phyloP scores from a whole-genome alignment of 805 yeast species.

The Barnettozyma sucrosica region DNA sequence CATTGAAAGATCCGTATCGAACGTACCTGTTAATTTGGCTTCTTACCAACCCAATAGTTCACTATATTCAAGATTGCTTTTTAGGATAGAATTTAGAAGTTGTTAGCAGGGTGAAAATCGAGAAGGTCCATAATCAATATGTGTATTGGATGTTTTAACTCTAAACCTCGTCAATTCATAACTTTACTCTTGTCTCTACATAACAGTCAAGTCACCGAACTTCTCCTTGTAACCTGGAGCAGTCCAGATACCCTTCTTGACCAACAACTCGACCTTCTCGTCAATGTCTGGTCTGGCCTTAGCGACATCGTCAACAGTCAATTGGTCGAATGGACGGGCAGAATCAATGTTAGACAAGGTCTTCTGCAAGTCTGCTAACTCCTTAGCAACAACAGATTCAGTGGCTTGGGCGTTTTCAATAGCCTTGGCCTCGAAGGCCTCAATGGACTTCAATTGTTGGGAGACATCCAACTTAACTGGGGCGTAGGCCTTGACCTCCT shows the following conservation, averaged over 20 bases:
- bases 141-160: slow-evolving; percentile 9
- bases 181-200: slow-evolving; percentile 35
- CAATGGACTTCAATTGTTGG: slow-evolving; percentile 86
- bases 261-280: slow-evolving; percentile 91
- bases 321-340: slow-evolving; percentile 96
- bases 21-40: too few species aligned
- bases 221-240: slow-evolving; percentile 98
- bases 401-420: slow-evolving; percentile 92
- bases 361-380: slow-evolving; percentile 76
- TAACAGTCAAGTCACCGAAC: slow-evolving; percentile 94
- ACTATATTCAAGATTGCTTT: too few species aligned
- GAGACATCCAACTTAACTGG: slow-evolving; percentile 83
- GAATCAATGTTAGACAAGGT: slow-evolving; percentile 91
- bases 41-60: too few species aligned
- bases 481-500: slow-evolving; percentile 66
- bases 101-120: too few species aligned
- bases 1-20: too few species aligned
- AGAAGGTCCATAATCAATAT: slow-evolving; percentile 16
- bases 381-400: slow-evolving; percentile 81
- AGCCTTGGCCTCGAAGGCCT: slow-evolving; percentile 92
- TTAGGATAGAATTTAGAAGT: too few species aligned
- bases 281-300: slow-evolving; percentile 97
- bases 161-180: slow-evolving; percentile 8
- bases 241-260: slow-evolving; percentile 94
- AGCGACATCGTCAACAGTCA: slow-evolving; percentile 91